Base-by-base conservation (phyloP, 164 flowering plant genomes). In the Vitis amurensis region DNA sequence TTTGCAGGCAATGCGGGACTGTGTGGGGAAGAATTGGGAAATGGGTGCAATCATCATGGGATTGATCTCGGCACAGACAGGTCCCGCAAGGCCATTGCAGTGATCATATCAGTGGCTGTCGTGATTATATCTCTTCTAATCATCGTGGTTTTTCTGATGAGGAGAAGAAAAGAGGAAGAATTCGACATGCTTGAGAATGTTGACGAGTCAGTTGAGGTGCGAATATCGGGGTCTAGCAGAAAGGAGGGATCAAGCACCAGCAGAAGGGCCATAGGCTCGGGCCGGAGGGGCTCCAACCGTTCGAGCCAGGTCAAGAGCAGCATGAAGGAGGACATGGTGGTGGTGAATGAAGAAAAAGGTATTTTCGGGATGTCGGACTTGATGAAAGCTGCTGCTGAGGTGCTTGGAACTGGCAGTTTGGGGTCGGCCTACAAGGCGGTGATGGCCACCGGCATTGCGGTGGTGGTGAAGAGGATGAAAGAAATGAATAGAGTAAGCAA, bases 381-480 rank as follows among this genome's bases (percentile, higher is more conserved):
- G 85, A 92, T 95, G 99, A 92, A 88, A 79, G 96, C 98, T 0
- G 86, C 96, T 0, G 98, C 99, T 0, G 97, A 95, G 77, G 90
- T 88, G 55, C 82, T 95, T n/a, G 94, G 96, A 30, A 84, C 75
- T 65, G 92, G 98, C 1, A 77, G 79, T 1, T 58, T 89, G 56
- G 98, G 96, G 13, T 89, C 92, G 0, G 77, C 96, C 0, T 95
- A 93, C 66, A 93, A 91, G 80, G 97, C 97, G 0, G 74, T 80
- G 66, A 83, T 95, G 93, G 65, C 77, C 3, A 88, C 70, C 63
- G 97, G 96, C 44, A 59, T 88, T 55, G 68, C 86, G 0, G 97
- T 92, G 63, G 99, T 88, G 71, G 99, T 91, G 77, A 95, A 95
- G 89, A 85, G 98, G 69, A 77, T 91, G 83, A 86, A 75, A 53